Evolutionary conservation across 2,329 filamentous ascomycete genomes (phyloP), one percentile per base, ranked within the genome.

Genomic region (Periconia sp.): DNA sequence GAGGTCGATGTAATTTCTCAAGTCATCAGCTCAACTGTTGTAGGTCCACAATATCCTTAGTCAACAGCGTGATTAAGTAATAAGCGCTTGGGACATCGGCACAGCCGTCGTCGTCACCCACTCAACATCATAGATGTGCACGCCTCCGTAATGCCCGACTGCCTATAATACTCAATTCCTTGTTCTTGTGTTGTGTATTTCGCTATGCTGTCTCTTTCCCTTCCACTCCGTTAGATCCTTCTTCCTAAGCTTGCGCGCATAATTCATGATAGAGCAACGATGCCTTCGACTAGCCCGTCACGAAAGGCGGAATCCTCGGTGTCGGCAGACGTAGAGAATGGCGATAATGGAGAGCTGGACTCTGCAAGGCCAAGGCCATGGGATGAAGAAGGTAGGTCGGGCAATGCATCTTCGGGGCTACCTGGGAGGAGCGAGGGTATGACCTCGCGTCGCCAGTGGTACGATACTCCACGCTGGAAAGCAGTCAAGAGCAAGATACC

Each of bases 401-500:
- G 50, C 23, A 40, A 35, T 18, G 48, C 45, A 15, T 56, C 60
- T 14, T 50, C 53, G 40, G 49, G 41, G n/a, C 14, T 40, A 10
- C 46, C 49, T 19, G 17, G 33, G 14, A 55, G 48, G 27, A 17
- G 51, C 3, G 57, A 60, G 23, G 19, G 51, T 20, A 50, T 51
- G 33, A 50, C 41, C 18, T 0, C 47, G 6, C 3, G 41, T 27
- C 51, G 6, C 57, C 50, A 31, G 30, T 57, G 49, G 35, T 31
- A 41, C 3, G 45, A 47, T n/a, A 33, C 42, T 23, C 41, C 48
- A 13, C 37, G 17, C 40, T 60, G 55, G 58, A 52, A 44, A 20
- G 57, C 44, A 18, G 1, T 65, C 2, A 49, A 55, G 44, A 47
- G 53, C 11, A 49, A 51, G 30, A 49, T 64, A 10, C 67, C 66